Evolutionary conservation across 164 flowering plant genomes (phyloP), one percentile per base, ranked within the genome.

Genomic region (Aristolochia californica): DNA sequence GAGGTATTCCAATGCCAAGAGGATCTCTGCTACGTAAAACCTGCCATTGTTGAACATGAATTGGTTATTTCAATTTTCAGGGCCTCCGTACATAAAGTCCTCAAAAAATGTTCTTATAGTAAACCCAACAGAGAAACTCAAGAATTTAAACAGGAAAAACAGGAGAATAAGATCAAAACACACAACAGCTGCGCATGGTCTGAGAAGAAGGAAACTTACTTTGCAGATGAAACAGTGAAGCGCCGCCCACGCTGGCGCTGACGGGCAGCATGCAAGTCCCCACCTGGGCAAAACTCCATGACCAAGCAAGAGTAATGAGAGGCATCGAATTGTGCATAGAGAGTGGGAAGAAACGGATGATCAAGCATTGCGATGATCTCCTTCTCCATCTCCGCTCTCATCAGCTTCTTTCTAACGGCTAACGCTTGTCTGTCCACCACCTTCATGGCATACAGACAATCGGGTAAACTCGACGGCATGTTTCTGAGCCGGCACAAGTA

Each of bases 271-370:
- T 81, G 79, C 62, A 89, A 57, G 68, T 89, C 97, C 0, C 97
- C 97, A 12, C 93, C 90, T n/a, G 93, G 88, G 53, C 97, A 90
- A 50, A 74, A 90, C 84, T 90, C 97, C 90, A 82, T 87, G 54
- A 90, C 85, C 53, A 87, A 58, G 56, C 91, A 88, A 27, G 97
- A 88, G 71, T 84, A 88, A 43, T 81, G 91, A 13, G 91, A 81
- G 52, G 87, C 88, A 5, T 83, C 84, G 62, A 88, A 88, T 43
- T 80, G 77, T 0, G 94, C 80, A 26, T 88, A 90, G 2, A 90
- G 66, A 25, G 97, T 87, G 0, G 97, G 97, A 52, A 87, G 59
- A 62, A 90, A 90, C 0, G 97, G 97, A 56, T 90, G 97, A 60
- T 90, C 95, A 40, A 89, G 78, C 83, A 80, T 76, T 17, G 72